Percentiles rank a stretch among this genome's conserved stretches.
phyloP scores from a whole-genome alignment of 2,329 filamentous ascomycete species.

The Lasiodiplodia hormozganensis region DNA sequence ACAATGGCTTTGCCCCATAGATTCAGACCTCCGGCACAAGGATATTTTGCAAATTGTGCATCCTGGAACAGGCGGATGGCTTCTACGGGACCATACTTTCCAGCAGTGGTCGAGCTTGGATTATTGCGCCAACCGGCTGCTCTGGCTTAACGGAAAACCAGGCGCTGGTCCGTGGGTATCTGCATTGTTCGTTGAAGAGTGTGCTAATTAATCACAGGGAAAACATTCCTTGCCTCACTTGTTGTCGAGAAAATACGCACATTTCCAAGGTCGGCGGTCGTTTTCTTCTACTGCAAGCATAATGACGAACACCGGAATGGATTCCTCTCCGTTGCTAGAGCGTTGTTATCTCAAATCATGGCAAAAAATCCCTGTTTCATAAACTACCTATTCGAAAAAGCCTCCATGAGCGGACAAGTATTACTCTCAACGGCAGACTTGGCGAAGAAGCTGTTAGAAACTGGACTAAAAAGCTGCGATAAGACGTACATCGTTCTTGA shows the following conservation, averaged over 20 bases:
- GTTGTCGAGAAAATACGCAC: conserved; percentile 47
- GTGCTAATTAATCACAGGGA: conserved; percentile 39
- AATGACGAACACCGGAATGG: conserved; percentile 38
- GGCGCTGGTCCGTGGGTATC: conserved; percentile 45
- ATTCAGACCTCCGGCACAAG: no score
- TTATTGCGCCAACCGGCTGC: conserved; percentile 33
- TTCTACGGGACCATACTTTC: background rate
- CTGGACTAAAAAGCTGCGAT: conserved; percentile 38
- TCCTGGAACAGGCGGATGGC: background rate
- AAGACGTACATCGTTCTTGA: conserved; percentile 52
- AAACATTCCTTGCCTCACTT: conserved; percentile 51
- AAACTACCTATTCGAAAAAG: conserved; percentile 41
- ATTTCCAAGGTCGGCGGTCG: conserved; percentile 16
- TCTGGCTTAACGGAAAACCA: conserved; percentile 51
- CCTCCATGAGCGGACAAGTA: conserved; percentile 36
- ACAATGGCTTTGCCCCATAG: no score
- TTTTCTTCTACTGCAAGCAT: conserved; percentile 53
- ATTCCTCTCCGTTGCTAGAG: conserved; percentile 42
- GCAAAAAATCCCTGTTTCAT: conserved; percentile 33
- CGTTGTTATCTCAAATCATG: conserved; percentile 45
- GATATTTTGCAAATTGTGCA: no score
- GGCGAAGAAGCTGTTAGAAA: conserved; percentile 41
- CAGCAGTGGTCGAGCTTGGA: background rate
- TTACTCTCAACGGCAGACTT: conserved; percentile 36
- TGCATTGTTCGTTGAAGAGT: background rate